phyloP scores from a whole-genome alignment of 768 basidiomycete genomes.

The Amanita rubescens region DNA sequence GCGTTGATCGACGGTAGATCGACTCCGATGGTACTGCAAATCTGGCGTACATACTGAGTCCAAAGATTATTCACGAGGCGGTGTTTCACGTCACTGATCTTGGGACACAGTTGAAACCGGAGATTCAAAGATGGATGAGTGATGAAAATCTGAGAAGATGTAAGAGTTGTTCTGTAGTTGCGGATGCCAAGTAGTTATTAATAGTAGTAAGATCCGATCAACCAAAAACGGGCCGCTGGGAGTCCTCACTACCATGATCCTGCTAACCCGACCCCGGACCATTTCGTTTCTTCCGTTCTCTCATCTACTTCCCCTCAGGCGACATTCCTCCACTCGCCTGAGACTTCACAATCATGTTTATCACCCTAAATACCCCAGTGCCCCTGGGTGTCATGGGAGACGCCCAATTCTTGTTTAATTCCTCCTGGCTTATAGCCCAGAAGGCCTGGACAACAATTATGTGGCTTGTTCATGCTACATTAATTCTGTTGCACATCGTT shows the following conservation, averaged over 20 bases:
- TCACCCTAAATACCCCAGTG: background rate
- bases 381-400: background rate
- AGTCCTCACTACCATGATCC: too few relatives aligned
- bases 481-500: conserved; percentile 18
- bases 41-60: conserved; percentile 43
- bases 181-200: conserved; percentile 26
- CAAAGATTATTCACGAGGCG: conserved; percentile 49
- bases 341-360: background rate
- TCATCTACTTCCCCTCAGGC: background rate
- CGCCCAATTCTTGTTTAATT: background rate
- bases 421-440: background rate
- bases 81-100: conserved; percentile 84
- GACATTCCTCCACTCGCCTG: background rate
- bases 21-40: conserved; percentile 88
- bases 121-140: conserved; percentile 80
- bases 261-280: too few relatives aligned
- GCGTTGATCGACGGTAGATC: conserved; percentile 42
- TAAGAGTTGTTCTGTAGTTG: conserved; percentile 50
- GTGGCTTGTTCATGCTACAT: conserved; percentile 18
- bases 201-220: background rate
- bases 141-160: conserved; percentile 63
- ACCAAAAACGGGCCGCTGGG: too few relatives aligned
- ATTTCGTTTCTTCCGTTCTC: too few relatives aligned
- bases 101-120: conserved; percentile 88
- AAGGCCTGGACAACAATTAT: conserved; percentile 8